Evolutionary conservation across 495 filamentous ascomycete species (phyloP), one percentile per base, ranked within the genome.

Genomic region (Hypoxylon trugodes): DNA sequence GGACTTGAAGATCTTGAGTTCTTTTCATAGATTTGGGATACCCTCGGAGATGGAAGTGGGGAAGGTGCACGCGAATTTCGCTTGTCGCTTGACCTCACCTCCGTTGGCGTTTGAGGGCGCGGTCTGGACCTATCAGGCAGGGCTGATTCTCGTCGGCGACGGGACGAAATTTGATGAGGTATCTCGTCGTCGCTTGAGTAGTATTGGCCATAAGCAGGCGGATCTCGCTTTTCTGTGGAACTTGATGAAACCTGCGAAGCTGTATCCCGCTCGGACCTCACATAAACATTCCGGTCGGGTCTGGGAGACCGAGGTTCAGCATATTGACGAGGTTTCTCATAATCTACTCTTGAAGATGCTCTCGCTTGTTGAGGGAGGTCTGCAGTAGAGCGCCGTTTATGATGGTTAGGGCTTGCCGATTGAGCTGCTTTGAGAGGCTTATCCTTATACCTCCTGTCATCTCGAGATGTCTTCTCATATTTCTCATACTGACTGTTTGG

Each of bases 111-210:
- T 19, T 48, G 24, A 16, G 55, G 53, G 26, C 52, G 61, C 6
- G 56, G 48, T 25, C 33, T 52, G 8, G 33, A 45, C 3, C 58
- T 43, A 4, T 33, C 8, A 12, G 59, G 58, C 16, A 51, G n/a
- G 21, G 12, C 18, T 36, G 64, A 66, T 47, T 59, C 53, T 7
- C 36, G 59, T 47, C 55, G 70, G 37, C 43, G 58, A 16, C 49
- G 52, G 10, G 37, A 25, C 48, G 50, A 50, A 28, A 28, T 22
- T 12, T 33, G 49, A 30, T 24, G 51, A 1, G 48, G 49, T 12
- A 48, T 25, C 21, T 73, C 70, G 6, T 73, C 70, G 32, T 73
- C 70, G n/a, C 68, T 73, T 2, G 68, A 68, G 35, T 64, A 70
- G 12, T 55, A 60, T 59, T 70, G 64, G n/a, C 25, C 41, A 42